Evolutionary conservation across 805 yeast genomes (phyloP).

Genomic region (Spencermartinsiella europaea): DNA sequence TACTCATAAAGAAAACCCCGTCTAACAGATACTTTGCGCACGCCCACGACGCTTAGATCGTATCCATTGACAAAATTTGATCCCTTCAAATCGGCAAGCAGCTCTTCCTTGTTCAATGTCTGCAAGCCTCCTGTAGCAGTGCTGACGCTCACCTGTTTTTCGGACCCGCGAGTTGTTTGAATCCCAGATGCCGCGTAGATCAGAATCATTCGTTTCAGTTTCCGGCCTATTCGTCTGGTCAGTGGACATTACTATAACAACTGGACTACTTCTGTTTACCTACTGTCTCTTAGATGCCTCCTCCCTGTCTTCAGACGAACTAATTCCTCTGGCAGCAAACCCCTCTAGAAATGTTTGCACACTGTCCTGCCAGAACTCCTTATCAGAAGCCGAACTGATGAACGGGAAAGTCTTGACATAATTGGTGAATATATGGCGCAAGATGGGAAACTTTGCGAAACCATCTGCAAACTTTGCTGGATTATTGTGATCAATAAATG

Average conservation of each 20-base stretch:
- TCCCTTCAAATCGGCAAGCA: constrained; percentile 17
- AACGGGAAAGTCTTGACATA: constrained; percentile 74
- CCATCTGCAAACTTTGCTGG: constrained; percentile 8
- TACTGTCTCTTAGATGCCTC: constrained; percentile 57
- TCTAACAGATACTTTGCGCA: constrained; percentile 34
- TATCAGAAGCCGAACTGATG: constrained; percentile 44
- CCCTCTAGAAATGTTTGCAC: constrained; percentile 80
- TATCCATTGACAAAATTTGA: constrained; percentile 47
- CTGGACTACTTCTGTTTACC: neutral
- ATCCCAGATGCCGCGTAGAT: constrained; percentile 73
- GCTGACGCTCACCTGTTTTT: constrained; percentile 26
- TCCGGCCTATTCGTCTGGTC: constrained; percentile 45
- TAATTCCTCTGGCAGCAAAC: constrained; percentile 65
- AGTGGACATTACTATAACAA: neutral
- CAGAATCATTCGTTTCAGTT: constrained; percentile 56
- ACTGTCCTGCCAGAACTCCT: constrained; percentile 71
- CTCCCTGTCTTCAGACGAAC: constrained; percentile 69
- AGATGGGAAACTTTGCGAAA: constrained; percentile 52
- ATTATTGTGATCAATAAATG: constrained; percentile 44
- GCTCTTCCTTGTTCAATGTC: constrained; percentile 17
- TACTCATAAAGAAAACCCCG: constrained; percentile 27
- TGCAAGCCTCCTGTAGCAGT: constrained; percentile 22
- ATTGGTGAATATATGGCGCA: constrained; percentile 58
- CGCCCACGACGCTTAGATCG: constrained; percentile 66
- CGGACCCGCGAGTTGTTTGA: constrained; percentile 40